Evolutionary conservation across 768 basidiomycete genomes (phyloP), one percentile per base, ranked within the genome.

Genomic region (Russula emetica): DNA sequence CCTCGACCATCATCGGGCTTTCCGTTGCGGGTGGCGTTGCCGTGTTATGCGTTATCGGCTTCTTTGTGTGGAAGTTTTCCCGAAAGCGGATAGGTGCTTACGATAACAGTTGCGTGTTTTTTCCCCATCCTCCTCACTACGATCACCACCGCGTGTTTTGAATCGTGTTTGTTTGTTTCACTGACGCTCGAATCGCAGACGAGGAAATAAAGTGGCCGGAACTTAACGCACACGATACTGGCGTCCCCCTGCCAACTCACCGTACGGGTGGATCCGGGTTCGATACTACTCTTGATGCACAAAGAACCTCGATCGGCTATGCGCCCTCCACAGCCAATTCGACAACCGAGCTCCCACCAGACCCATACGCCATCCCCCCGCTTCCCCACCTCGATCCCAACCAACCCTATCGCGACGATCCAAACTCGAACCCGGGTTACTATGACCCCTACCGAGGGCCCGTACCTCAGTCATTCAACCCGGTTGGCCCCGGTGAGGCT

Each of bases 141-240:
- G 9, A 30, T 54, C 61, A 60, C 54, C 56, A 47, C 18, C 61
- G 55, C 53, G 8, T 56, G 62, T 24, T 38, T 16, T 38, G 32
- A 8, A 0, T 32, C 8, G 32, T 6, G 2, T 30, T 30, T n/a
- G n/a, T n/a, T 30, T 32, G 32, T 32, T 32, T 36, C 6, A 16
- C 38, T 62, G n/a, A 60, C 34, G 22, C 22, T 1, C 32, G 2
- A 42, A 18, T 20, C 52, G 13, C 71, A 91, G 89, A 81, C 69
- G 89, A 91, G 75, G 88, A 88, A 22, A 94, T 94, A 75, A 92
- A 92, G 75, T 94, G 92, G 92, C 92, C 92, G 3, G 92, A 94
- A 70, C 81, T 92, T 42, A 90, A 92, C 72, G 74, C 83, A 2
- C 89, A 90, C 66, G 80, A 77, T 36, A 63, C 69, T 11, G 60